Percentiles rank a stretch among this genome's conserved stretches.
Evolutionary conservation across 2,329 filamentous ascomycete species (phyloP).

Genomic region (Microsporum canis): DNA sequence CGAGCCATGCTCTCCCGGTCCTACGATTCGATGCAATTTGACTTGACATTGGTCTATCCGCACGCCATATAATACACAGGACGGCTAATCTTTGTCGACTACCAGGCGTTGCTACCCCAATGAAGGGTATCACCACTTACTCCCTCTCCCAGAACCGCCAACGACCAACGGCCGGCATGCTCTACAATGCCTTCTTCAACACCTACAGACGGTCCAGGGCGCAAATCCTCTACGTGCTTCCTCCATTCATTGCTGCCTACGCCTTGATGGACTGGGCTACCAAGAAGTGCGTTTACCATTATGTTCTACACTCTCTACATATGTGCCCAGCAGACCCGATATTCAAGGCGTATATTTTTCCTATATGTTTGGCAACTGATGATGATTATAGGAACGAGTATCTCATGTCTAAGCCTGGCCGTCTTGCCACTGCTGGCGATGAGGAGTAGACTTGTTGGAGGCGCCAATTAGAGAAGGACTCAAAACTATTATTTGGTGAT

Average conservation of each 20-base stretch:
- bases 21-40: not conserved
- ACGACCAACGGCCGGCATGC: slow-evolving; percentile 67
- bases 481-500: slow-evolving; percentile 14
- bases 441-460: slow-evolving; percentile 20
- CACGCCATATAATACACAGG: not conserved
- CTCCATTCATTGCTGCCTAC: slow-evolving; percentile 69
- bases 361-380: not conserved
- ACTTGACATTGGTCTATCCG: not conserved
- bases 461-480: not conserved
- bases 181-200: slow-evolving; percentile 87
- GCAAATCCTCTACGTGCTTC: slow-evolving; percentile 82
- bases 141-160: slow-evolving; percentile 78
- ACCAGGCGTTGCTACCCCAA: slow-evolving; percentile 19
- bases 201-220: slow-evolving; percentile 71
- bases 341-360: not conserved
- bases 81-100: not conserved
- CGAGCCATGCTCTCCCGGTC: not conserved
- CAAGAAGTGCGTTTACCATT: slow-evolving; percentile 55
- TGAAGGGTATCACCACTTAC: slow-evolving; percentile 58
- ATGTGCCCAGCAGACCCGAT: not conserved
- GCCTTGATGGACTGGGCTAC: slow-evolving; percentile 80
- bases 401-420: slow-evolving; percentile 41
- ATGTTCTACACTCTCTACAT: not conserved
- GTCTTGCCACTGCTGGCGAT: slow-evolving; percentile 24
- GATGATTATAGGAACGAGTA: slow-evolving; percentile 35